phyloP scores from a whole-genome alignment of 116 monocot species.

The Papilionanthe hybrid region DNA sequence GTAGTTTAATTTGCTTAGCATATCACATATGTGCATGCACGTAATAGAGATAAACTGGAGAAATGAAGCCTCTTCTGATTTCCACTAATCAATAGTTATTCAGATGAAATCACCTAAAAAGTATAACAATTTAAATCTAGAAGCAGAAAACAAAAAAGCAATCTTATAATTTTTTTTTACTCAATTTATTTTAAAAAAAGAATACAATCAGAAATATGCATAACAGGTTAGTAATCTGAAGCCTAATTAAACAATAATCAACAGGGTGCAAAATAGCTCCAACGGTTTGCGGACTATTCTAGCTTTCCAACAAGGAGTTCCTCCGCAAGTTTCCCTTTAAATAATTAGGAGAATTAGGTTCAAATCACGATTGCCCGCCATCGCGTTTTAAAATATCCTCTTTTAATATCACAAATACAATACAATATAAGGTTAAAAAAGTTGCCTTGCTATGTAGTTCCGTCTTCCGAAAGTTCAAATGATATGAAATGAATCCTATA shows the following conservation, averaged over 20 bases:
- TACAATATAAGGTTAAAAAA: not conserved
- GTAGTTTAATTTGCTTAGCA: not conserved
- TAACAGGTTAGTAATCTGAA: not conserved
- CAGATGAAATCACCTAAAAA: not conserved
- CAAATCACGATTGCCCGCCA: not conserved
- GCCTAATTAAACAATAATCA: not conserved
- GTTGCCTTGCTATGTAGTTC: no score
- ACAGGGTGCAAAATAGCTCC: not conserved
- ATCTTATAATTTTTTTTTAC: not conserved
- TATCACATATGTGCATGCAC: not conserved
- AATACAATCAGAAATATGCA: not conserved
- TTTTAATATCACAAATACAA: not conserved
- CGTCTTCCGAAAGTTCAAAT: not conserved
- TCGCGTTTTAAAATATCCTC: not conserved
- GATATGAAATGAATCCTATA: not conserved
- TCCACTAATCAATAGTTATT: not conserved
- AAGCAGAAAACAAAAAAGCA: not conserved
- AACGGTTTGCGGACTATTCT: not conserved
- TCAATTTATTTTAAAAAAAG: not conserved
- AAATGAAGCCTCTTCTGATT: not conserved
- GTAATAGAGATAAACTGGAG: not conserved
- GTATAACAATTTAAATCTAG: not conserved
- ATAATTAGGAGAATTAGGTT: not conserved
- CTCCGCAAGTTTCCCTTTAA: not conserved
- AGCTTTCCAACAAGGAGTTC: not conserved